phyloP scores from a whole-genome alignment of 768 basidiomycete genomes.

The Lactarius indigo region DNA sequence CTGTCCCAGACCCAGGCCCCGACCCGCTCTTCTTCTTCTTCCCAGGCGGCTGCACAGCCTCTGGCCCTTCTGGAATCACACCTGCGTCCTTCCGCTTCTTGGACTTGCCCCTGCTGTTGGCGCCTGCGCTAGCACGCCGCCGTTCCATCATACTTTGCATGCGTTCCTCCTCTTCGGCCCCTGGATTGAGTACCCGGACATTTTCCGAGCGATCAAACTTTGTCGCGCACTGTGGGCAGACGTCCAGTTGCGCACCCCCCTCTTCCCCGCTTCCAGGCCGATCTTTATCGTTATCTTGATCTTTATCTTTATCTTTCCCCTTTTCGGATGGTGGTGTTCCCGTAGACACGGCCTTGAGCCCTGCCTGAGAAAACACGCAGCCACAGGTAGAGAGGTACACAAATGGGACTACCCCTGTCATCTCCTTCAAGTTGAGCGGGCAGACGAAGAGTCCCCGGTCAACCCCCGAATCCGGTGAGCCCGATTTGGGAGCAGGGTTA shows the following conservation, averaged over 20 bases:
- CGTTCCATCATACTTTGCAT: slow-evolving; percentile 56
- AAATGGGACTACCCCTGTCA: slow-evolving; percentile 89
- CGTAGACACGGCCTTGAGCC: slow-evolving; percentile 63
- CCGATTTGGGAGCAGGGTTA: slow-evolving; percentile 49
- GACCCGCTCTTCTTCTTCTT: slow-evolving; percentile 10
- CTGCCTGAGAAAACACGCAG: slow-evolving; percentile 86
- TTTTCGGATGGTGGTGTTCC: slow-evolving; percentile 33
- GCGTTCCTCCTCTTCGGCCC: slow-evolving; percentile 57
- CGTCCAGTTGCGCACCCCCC: slow-evolving; percentile 40
- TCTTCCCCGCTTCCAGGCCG: slow-evolving; percentile 2
- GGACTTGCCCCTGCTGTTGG: slow-evolving; percentile 46
- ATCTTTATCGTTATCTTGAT: slow-evolving; percentile 32
- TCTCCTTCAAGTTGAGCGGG: slow-evolving; percentile 88
- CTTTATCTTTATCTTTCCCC: slow-evolving; percentile 31
- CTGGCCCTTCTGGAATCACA: slow-evolving; percentile 34
- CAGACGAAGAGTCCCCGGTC: slow-evolving; percentile 77
- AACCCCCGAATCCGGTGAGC: slow-evolving; percentile 39
- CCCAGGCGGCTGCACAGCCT: slow-evolving; percentile 32
- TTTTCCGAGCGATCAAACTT: slow-evolving; percentile 61
- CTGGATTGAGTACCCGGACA: slow-evolving; percentile 65
- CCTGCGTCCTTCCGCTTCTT: slow-evolving; percentile 59
- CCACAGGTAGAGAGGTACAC: slow-evolving; percentile 84
- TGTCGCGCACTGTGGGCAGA: slow-evolving; percentile 75
- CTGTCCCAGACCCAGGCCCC: not conserved
- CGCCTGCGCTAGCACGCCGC: slow-evolving; percentile 53